Evolutionary conservation across 305 asterid genomes (phyloP).

Genomic region (Fraxinus dipetala): DNA sequence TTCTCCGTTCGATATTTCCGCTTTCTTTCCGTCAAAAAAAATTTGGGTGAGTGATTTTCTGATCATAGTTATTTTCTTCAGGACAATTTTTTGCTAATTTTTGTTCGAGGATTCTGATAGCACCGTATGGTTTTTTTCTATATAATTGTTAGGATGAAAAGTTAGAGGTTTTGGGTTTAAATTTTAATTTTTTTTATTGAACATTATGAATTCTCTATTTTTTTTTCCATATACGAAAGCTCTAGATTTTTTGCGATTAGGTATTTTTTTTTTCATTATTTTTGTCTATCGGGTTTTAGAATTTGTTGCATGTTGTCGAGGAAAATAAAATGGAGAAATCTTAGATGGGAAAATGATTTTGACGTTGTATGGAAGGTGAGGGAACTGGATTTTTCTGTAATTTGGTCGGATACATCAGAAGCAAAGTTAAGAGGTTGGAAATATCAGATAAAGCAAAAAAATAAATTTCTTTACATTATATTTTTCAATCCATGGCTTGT

Average conservation of each 20-base stretch:
- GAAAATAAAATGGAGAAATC: not conserved
- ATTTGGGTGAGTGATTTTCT: conserved; percentile 37
- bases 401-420: not conserved
- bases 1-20: conserved; percentile 10
- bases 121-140: not conserved
- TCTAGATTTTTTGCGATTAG: not conserved
- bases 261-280: not conserved
- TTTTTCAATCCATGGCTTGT: not conserved
- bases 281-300: not conserved
- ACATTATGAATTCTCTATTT: not conserved
- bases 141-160: not conserved
- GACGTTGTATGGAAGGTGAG: not conserved
- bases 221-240: not conserved
- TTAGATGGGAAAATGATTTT: not conserved
- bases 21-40: conserved; percentile 11
- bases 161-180: conserved; percentile 18
- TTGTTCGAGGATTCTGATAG: not conserved
- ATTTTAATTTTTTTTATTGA: not conserved
- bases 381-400: not conserved
- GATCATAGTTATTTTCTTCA: not conserved
- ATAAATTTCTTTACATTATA: not conserved
- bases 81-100: not conserved
- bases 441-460: not conserved
- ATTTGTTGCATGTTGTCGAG: not conserved
- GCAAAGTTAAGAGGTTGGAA: not conserved